Conservation (phyloP, 2,329 filamentous ascomycete genomes). For the Tolypocladium nubicola region DNA sequence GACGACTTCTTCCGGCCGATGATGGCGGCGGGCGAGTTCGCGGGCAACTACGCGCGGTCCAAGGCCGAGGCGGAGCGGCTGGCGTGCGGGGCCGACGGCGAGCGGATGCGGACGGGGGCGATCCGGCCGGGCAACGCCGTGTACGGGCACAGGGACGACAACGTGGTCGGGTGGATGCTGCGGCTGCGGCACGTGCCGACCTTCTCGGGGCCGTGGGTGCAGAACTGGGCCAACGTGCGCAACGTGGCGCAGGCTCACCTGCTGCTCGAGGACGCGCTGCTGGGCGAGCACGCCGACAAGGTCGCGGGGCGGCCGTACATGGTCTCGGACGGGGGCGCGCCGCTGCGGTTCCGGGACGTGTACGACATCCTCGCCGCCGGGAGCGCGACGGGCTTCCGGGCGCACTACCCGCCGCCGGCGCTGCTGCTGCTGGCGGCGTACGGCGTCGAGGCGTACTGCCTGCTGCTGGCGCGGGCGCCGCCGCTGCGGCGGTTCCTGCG, state of each 20-base stretch:
- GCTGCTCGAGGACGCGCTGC: slow-evolving; percentile 38
- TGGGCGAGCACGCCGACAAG: slow-evolving; percentile 22
- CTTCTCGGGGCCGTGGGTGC: slow-evolving; percentile 33
- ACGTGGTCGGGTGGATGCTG: slow-evolving; percentile 18
- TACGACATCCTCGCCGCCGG: slow-evolving; percentile 22
- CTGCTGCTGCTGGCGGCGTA: slow-evolving; percentile 26
- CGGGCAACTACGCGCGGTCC: slow-evolving; percentile 37
- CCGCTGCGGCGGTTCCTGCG: slow-evolving; percentile 14
- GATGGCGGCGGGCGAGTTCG: slow-evolving; percentile 30
- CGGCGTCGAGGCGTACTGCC: slow-evolving; percentile 10
- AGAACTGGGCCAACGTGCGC: slow-evolving; percentile 37
- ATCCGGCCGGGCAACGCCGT: slow-evolving; percentile 44
- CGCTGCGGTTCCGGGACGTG: slow-evolving; percentile 28
- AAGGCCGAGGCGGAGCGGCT: slow-evolving; percentile 42
- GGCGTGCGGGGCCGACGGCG: slow-evolving; percentile 31
- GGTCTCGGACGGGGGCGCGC: slow-evolving; percentile 39
- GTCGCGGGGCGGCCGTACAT: slow-evolving; percentile 36
- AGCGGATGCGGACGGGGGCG: slow-evolving; percentile 36
- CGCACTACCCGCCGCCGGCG: slow-evolving; percentile 21
- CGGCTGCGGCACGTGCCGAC: slow-evolving; percentile 24
- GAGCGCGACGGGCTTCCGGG: slow-evolving; percentile 18
- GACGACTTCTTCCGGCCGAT: slow-evolving; percentile 31
- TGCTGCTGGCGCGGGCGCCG: slow-evolving; percentile 7
- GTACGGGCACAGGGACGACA: slow-evolving; percentile 36
- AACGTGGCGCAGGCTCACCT: slow-evolving; percentile 46